Conservation (phyloP, 2,329 filamentous ascomycete genomes). For the Amauroascus niger region DNA sequence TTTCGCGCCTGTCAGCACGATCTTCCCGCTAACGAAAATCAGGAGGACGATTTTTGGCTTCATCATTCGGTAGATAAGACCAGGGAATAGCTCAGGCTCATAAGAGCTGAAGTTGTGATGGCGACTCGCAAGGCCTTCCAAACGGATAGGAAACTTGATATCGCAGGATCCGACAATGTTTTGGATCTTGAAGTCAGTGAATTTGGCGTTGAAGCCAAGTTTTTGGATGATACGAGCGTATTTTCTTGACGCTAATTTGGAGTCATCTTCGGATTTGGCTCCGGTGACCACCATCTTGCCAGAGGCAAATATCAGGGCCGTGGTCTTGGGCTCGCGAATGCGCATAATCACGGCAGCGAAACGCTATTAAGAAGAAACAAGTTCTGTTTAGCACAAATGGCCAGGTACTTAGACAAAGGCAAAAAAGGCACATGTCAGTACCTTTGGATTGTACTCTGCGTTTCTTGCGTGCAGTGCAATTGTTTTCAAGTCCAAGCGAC, state of each 20-base stretch:
- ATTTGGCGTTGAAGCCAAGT: conserved; percentile 98
- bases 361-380: conserved; percentile 56
- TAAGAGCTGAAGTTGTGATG: conserved; percentile 99
- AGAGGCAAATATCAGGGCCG: conserved; percentile 91
- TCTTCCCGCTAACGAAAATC: conserved; percentile 97
- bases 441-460: conserved; percentile 97
- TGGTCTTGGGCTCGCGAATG: conserved; percentile 98
- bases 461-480: conserved; percentile 97
- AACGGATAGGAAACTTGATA: conserved; percentile 97
- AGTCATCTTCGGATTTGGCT: conserved; percentile 96
- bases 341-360: conserved; percentile 99
- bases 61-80: conserved; percentile 99
- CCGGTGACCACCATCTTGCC: conserved; percentile 99
- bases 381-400: conserved; percentile 39
- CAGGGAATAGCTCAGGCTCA: conserved; percentile 95
- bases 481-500: conserved; percentile 94
- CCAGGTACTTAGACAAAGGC: conserved; percentile 18
- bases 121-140: conserved; percentile 89
- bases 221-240: conserved; percentile 99
- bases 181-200: conserved; percentile 99
- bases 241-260: conserved; percentile 91
- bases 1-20: conserved; percentile 93
- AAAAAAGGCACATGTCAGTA: conserved; percentile 41
- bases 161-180: conserved; percentile 98
- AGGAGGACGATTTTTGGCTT: conserved; percentile 98